Evolutionary conservation across 1,284 basidiomycete genomes (phyloP).

Genomic region (Chondrostereum purpureum): DNA sequence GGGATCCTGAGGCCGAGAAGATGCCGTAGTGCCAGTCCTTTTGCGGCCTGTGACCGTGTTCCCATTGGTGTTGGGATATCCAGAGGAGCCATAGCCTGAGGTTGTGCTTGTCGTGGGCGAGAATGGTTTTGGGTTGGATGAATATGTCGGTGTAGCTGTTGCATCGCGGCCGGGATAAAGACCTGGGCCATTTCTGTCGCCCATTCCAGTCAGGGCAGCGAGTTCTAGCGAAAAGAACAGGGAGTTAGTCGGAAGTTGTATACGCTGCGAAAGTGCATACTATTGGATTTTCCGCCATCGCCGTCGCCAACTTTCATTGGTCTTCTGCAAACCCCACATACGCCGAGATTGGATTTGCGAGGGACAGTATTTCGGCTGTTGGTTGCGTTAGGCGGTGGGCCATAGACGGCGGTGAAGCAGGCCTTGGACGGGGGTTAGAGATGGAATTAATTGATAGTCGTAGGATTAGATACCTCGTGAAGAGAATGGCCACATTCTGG

Average conservation of each 20-base stretch:
- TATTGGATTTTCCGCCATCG: conserved; percentile 77
- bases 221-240: conserved; percentile 50
- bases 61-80: neutral
- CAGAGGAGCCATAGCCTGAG: neutral
- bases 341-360: conserved; percentile 77
- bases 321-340: conserved; percentile 93
- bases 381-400: conserved; percentile 65
- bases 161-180: conserved; percentile 67
- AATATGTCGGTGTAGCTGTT: conserved; percentile 24
- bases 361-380: conserved; percentile 39
- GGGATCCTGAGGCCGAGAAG: conserved; percentile 44
- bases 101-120: neutral
- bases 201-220: conserved; percentile 84
- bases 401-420: conserved; percentile 94
- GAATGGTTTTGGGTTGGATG: conserved; percentile 9
- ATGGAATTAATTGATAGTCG: conserved; percentile 13
- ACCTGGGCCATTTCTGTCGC: conserved; percentile 44
- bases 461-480: conserved; percentile 67
- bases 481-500: conserved; percentile 97
- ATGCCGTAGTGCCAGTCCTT: neutral
- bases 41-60: neutral
- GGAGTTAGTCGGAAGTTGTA: conserved; percentile 1
- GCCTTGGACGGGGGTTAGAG: conserved; percentile 48
- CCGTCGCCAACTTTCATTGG: conserved; percentile 92
- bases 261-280: conserved; percentile 42